These are phyloP conservation scores for Raffaelea deltoideospora DNA, from an alignment of 2,329 filamentous ascomycete genomes.

Conservation along the genomic window DNA sequence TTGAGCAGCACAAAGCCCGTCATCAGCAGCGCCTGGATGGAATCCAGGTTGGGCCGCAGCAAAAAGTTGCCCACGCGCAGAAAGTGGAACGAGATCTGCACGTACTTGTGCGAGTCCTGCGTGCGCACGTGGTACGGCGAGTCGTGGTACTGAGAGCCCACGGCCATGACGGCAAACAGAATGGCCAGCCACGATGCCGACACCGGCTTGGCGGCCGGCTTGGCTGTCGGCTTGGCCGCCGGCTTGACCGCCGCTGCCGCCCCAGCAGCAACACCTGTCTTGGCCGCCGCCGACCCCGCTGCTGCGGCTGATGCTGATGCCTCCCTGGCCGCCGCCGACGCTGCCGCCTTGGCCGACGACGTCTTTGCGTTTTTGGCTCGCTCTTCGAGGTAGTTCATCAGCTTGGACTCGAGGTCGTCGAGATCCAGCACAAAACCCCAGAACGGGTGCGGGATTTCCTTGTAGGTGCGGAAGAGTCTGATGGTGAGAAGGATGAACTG, in stretches of 20 bases:
- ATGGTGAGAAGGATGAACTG: too few species aligned
- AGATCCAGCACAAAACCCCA: conserved; percentile 55
- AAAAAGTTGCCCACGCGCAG: conserved; percentile 48
- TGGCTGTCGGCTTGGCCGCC: conserved; percentile 26
- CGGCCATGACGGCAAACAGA: conserved; percentile 48
- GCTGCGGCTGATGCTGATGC: conserved; percentile 51
- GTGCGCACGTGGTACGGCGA: conserved; percentile 47
- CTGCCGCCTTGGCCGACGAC: conserved; percentile 24
- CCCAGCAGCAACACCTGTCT: too few species aligned
- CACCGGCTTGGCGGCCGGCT: too few species aligned
- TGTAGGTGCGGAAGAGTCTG: conserved; percentile 50
- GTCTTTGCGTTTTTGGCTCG: conserved; percentile 39
- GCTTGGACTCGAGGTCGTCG: conserved; percentile 46
- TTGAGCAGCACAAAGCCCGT: conserved; percentile 50
- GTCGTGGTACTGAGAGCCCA: conserved; percentile 52
- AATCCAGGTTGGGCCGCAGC: conserved; percentile 49
- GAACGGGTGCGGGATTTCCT: conserved; percentile 51
- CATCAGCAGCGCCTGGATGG: conserved; percentile 47
- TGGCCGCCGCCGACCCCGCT: too few species aligned
- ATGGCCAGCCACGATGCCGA: conserved; percentile 53
- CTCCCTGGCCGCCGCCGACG: too few species aligned
- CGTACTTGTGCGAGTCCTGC: conserved; percentile 42
- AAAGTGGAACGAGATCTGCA: conserved; percentile 51
- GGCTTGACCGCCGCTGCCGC: too few species aligned
- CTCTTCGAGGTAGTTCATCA: conserved; percentile 52